Conservation (phyloP, 2,329 filamentous ascomycete species). For the Volutella citrinella region DNA sequence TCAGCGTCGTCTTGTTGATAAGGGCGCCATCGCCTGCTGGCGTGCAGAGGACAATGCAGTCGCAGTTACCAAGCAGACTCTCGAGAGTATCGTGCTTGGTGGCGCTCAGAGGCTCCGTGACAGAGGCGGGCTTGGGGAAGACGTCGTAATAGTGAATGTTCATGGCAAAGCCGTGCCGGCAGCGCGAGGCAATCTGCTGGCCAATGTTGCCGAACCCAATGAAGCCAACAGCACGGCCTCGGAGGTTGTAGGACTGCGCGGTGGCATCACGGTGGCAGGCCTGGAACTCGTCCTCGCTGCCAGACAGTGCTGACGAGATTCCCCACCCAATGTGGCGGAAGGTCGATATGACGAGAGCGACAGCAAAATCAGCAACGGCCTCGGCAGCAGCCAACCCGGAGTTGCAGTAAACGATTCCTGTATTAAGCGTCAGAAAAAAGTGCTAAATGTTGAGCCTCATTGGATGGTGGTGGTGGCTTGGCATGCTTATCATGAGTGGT, state of each 20-base stretch:
- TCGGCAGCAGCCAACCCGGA: slow-evolving; percentile 67
- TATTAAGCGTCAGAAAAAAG: too few species aligned
- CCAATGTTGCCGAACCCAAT: slow-evolving; percentile 69
- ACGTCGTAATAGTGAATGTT: slow-evolving; percentile 62
- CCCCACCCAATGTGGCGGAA: slow-evolving; percentile 69
- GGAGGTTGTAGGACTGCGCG: slow-evolving; percentile 60
- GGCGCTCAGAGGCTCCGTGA: slow-evolving; percentile 43
- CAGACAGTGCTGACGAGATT: slow-evolving; percentile 49
- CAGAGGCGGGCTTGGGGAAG: slow-evolving; percentile 39
- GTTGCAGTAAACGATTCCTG: slow-evolving; percentile 70
- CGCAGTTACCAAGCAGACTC: slow-evolving; percentile 47
- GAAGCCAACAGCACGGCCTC: slow-evolving; percentile 59
- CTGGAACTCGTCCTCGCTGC: slow-evolving; percentile 41
- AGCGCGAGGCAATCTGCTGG: slow-evolving; percentile 55
- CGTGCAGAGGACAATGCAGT: slow-evolving; percentile 62
- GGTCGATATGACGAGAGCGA: slow-evolving; percentile 65
- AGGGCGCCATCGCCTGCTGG: slow-evolving; percentile 46
- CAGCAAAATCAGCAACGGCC: slow-evolving; percentile 68
- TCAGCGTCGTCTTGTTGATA: slow-evolving; percentile 46
- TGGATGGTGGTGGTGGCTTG: too few species aligned
- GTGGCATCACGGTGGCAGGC: slow-evolving; percentile 61
- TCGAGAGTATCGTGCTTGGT: slow-evolving; percentile 50
- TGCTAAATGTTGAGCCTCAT: too few species aligned
- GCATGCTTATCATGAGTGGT: too few species aligned
- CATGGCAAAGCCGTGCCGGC: slow-evolving; percentile 60